A percentile compares a stretch with the other conserved stretches of the same genome.
These are phyloP conservation scores for Xylaria hypoxylon DNA, from an alignment of 2,329 filamentous ascomycete genomes.

Conservation along the genomic window DNA sequence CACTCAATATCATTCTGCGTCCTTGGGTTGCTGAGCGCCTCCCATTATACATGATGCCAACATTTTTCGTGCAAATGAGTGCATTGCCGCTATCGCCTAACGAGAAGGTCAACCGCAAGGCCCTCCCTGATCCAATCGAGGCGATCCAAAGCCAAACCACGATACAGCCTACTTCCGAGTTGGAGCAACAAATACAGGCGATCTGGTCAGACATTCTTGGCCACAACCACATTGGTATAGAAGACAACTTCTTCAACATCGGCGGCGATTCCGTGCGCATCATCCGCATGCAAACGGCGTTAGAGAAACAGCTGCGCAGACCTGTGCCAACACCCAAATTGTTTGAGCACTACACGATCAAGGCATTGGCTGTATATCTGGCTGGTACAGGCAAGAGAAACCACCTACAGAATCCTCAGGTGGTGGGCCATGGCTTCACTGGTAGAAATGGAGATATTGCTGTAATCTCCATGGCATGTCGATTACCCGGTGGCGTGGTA, in stretches of 20 bases:
- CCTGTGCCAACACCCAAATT: constrained; percentile 42
- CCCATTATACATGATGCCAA: constrained; percentile 48
- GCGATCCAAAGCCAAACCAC: constrained; percentile 9
- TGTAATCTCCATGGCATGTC: constrained; percentile 51
- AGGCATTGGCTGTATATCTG: constrained; percentile 45
- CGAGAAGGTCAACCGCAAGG: constrained; percentile 48
- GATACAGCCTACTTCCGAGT: constrained; percentile 34
- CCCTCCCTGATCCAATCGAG: constrained; percentile 43
- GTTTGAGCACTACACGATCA: constrained; percentile 48
- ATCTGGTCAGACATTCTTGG: constrained; percentile 47
- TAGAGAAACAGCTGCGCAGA: constrained; percentile 44
- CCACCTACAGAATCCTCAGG: neutral
- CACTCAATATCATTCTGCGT: constrained; percentile 36
- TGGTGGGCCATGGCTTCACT: neutral
- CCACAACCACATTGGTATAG: constrained; percentile 41
- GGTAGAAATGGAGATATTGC: constrained; percentile 43
- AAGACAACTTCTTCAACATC: constrained; percentile 50
- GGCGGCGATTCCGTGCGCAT: constrained; percentile 48
- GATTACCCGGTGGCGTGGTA: constrained; percentile 51
- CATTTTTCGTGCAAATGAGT: constrained; percentile 47
- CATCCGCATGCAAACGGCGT: constrained; percentile 45
- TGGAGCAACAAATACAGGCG: constrained; percentile 42
- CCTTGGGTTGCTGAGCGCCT: constrained; percentile 45
- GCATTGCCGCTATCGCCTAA: constrained; percentile 46
- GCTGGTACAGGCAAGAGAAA: constrained; percentile 16